phyloP scores from a whole-genome alignment of 768 basidiomycete genomes.

The Suillus ampliporus region DNA sequence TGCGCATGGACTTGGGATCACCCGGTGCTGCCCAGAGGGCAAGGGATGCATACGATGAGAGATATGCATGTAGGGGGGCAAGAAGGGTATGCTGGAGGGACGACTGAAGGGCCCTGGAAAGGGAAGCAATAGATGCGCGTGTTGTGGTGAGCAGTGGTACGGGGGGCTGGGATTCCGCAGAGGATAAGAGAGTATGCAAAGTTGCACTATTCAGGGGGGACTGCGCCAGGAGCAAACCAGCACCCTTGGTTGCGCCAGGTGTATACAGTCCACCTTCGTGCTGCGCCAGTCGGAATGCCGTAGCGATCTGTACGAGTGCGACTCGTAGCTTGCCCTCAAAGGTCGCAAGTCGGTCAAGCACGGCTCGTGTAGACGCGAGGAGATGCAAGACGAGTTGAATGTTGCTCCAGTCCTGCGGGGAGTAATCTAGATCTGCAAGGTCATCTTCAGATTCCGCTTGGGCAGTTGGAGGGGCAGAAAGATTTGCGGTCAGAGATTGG shows the following conservation, averaged over 20 bases:
- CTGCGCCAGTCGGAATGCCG: slow-evolving; percentile 60
- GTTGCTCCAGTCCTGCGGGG: slow-evolving; percentile 84
- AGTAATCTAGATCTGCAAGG: slow-evolving; percentile 84
- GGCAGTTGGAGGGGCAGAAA: slow-evolving; percentile 32
- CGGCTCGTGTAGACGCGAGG: slow-evolving; percentile 76
- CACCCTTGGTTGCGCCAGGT: slow-evolving; percentile 66
- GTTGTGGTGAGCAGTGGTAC: slow-evolving; percentile 55
- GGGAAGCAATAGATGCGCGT: slow-evolving; percentile 59
- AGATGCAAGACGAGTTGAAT: slow-evolving; percentile 86
- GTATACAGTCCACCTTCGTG: slow-evolving; percentile 58
- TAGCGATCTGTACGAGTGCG: slow-evolving; percentile 62
- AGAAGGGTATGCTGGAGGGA: slow-evolving; percentile 85
- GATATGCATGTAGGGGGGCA: slow-evolving; percentile 76
- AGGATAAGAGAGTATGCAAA: slow-evolving; percentile 64
- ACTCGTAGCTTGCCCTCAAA: slow-evolving; percentile 77
- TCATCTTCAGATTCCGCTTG: slow-evolving; percentile 56
- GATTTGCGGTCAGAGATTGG: slow-evolving; percentile 48
- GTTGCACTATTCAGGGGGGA: slow-evolving; percentile 80
- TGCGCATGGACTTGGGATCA: slow-evolving; percentile 51
- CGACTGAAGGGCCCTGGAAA: slow-evolving; percentile 76
- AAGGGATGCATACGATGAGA: slow-evolving; percentile 71
- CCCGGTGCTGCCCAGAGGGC: slow-evolving; percentile 66
- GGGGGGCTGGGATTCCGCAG: slow-evolving; percentile 43
- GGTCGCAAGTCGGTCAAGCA: slow-evolving; percentile 65
- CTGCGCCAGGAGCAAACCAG: slow-evolving; percentile 77